Evolutionary conservation across 78 protist species (phyloP).

Genomic region (Ministeria vibrans): DNA sequence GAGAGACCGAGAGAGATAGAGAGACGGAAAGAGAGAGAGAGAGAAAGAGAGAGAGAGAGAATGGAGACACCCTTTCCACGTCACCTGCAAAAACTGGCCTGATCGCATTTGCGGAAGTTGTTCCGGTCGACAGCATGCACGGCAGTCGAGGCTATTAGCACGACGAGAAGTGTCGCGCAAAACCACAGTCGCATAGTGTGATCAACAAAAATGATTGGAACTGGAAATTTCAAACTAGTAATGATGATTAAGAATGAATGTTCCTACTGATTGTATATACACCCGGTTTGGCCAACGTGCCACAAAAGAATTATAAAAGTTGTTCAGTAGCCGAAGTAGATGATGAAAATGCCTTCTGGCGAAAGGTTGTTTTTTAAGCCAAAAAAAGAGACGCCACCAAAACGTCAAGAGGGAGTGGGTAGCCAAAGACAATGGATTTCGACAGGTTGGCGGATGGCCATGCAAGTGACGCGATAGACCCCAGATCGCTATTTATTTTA

Average conservation of each 20-base stretch:
- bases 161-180: not conserved
- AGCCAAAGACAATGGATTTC: no score
- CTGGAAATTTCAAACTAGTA: not conserved
- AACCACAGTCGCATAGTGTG: not conserved
- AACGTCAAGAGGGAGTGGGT: no score
- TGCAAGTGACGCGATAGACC: no score
- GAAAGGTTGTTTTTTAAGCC: no score
- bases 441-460: no score
- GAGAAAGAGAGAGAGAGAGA: not conserved
- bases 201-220: not conserved
- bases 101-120: constrained; percentile 28
- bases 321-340: no score
- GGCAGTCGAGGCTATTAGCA: not conserved
- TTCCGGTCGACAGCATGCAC: constrained; percentile 16
- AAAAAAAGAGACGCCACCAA: no score
- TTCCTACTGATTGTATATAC: not conserved
- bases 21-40: not conserved
- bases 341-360: not conserved
- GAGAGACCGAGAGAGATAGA: not conserved
- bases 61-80: not conserved
- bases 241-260: not conserved
- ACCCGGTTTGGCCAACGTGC: no score
- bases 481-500: no score
- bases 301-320: no score
- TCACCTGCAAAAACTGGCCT: constrained; percentile 20